Evolutionary conservation across 1,284 basidiomycete species (phyloP).

Genomic region (Trichosporon asahii): DNA sequence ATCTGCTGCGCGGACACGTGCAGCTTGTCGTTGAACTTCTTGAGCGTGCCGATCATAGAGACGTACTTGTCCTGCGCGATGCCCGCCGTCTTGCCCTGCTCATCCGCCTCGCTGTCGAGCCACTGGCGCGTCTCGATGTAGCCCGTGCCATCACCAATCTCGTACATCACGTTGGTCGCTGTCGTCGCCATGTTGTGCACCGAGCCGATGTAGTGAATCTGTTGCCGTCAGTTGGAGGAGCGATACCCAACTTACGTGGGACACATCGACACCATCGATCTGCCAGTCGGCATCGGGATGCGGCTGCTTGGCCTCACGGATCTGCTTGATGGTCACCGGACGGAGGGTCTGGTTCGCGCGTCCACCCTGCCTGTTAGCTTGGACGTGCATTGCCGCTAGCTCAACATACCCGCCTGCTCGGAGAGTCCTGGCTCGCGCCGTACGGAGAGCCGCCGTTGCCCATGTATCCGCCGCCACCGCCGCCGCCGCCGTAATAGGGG

Average conservation of each 20-base stretch:
- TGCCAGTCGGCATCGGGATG: constrained; percentile 85
- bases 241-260: constrained; percentile 32
- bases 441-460: constrained; percentile 40
- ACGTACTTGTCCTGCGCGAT: constrained; percentile 67
- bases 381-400: neutral
- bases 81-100: constrained; percentile 55
- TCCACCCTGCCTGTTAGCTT: constrained; percentile 34
- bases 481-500: constrained; percentile 45
- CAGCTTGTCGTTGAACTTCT: constrained; percentile 76
- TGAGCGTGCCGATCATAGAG: constrained; percentile 84
- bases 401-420: constrained; percentile 31
- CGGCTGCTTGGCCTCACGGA: constrained; percentile 70
- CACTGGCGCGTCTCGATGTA: constrained; percentile 83
- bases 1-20: constrained; percentile 76
- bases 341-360: constrained; percentile 63
- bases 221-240: neutral
- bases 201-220: constrained; percentile 70
- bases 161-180: constrained; percentile 77
- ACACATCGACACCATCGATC: constrained; percentile 75
- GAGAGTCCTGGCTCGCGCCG: constrained; percentile 41
- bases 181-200: constrained; percentile 67
- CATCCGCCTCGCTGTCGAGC: constrained; percentile 67
- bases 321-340: constrained; percentile 80
- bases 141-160: constrained; percentile 85
- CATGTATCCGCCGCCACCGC: constrained; percentile 36